Percentiles rank a stretch among this genome's conserved stretches.
These are phyloP conservation scores for Penicillium fuscoglaucum DNA, from an alignment of 2,329 filamentous ascomycete genomes.

Conservation along the genomic window DNA sequence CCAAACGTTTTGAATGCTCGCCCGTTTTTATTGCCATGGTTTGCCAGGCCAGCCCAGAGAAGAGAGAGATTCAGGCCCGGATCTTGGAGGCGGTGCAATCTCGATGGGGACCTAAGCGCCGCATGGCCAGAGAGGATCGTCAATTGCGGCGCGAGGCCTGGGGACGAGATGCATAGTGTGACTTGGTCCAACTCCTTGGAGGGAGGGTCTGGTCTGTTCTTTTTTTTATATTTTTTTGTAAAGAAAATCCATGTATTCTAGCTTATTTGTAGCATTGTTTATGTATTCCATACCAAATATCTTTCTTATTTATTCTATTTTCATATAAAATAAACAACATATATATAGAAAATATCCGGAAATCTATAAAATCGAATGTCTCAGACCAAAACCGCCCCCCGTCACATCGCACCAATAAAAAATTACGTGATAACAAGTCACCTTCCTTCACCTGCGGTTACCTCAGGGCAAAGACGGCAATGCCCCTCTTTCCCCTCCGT, in stretches of 20 bases:
- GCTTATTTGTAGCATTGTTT: slow-evolving; percentile 20
- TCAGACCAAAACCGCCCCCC: not conserved
- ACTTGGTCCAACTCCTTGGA: no score
- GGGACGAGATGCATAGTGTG: slow-evolving; percentile 55
- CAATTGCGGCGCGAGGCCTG: slow-evolving; percentile 60
- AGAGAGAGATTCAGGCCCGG: slow-evolving; percentile 49
- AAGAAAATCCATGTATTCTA: slow-evolving; percentile 28
- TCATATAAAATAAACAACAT: no score
- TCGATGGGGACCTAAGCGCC: slow-evolving; percentile 61
- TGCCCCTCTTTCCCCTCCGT: slow-evolving; percentile 39
- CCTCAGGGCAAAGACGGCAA: slow-evolving; percentile 18
- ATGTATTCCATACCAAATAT: slow-evolving; percentile 17
- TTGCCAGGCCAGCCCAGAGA: slow-evolving; percentile 53
- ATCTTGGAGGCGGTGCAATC: slow-evolving; percentile 56
- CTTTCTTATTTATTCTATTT: not conserved
- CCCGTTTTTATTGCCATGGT: slow-evolving; percentile 63
- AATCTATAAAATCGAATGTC: not conserved
- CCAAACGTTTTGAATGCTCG: slow-evolving; percentile 63
- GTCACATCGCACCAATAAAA: slow-evolving; percentile 11
- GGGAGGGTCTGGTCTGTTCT: not conserved
- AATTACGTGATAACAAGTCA: slow-evolving; percentile 29
- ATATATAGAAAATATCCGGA: no score
- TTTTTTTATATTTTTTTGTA: slow-evolving; percentile 6
- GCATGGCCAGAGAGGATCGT: slow-evolving; percentile 62
- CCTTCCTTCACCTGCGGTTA: slow-evolving; percentile 6